These are phyloP conservation scores for Nematocida parisii DNA, from an alignment of 371 early-diverging fungal genomes.

Conservation along the genomic window DNA sequence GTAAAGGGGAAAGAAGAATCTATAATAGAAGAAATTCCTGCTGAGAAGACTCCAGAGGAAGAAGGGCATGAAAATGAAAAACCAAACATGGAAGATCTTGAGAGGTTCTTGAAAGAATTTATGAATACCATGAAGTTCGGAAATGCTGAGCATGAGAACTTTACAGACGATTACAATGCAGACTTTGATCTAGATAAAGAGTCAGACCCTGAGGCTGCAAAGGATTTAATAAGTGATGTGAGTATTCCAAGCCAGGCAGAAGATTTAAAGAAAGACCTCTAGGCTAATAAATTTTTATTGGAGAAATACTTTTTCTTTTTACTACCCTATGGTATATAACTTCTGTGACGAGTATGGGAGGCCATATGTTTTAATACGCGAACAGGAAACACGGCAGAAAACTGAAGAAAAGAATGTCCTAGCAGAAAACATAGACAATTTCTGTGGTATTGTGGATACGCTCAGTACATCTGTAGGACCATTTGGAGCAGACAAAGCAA, in stretches of 20 bases:
- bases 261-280: constrained; percentile 14
- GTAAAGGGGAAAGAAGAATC: constrained; percentile 27
- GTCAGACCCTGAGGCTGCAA: background rate
- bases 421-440: constrained; percentile 44
- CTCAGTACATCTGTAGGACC: constrained; percentile 89
- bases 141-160: background rate
- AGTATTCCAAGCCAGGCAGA: background rate
- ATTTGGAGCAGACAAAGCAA: constrained; percentile 93
- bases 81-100: background rate
- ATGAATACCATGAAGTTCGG: background rate
- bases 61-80: background rate
- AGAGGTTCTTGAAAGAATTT: background rate
- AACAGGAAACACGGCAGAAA: constrained; percentile 50
- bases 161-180: background rate
- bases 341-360: constrained; percentile 59
- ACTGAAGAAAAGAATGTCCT: constrained; percentile 52
- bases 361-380: constrained; percentile 53
- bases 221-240: constrained; percentile 14
- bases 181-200: background rate
- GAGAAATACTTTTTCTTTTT: constrained; percentile 33
- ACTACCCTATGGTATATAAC: constrained; percentile 44
- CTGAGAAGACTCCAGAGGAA: background rate
- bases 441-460: constrained; percentile 41
- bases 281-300: constrained; percentile 24
- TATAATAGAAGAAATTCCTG: constrained; percentile 39